phyloP scores from a whole-genome alignment of 1,284 basidiomycete genomes.

The Ceratobasidium sp. region DNA sequence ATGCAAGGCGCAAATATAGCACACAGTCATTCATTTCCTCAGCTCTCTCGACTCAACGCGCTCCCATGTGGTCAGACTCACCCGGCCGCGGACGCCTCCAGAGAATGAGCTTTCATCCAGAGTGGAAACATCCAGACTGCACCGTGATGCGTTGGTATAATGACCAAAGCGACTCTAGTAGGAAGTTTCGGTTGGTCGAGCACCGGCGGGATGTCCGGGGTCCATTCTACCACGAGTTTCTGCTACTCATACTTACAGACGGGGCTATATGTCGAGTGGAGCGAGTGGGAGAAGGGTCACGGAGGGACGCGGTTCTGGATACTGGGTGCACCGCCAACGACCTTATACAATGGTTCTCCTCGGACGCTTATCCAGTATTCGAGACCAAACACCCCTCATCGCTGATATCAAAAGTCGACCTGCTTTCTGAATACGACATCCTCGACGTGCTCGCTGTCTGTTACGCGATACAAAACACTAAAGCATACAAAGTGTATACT shows the following conservation, averaged over 20 bases:
- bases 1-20: too few species aligned
- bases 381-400: too few species aligned
- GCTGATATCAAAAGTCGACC: too few species aligned
- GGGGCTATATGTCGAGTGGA: not conserved
- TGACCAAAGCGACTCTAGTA: too few species aligned
- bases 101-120: too few species aligned
- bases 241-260: not conserved
- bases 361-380: not conserved
- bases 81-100: too few species aligned
- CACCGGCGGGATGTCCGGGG: not conserved
- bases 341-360: not conserved
- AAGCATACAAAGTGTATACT: not conserved
- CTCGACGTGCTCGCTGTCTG: not conserved
- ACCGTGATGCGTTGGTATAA: too few species aligned
- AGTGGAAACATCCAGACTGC: too few species aligned
- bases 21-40: too few species aligned
- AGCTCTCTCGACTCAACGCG: too few species aligned
- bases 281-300: not conserved
- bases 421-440: not conserved
- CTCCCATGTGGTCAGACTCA: too few species aligned
- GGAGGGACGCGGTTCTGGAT: not conserved
- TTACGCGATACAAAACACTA: not conserved
- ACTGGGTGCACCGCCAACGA: not conserved
- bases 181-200: not conserved
- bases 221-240: constrained; percentile 13